Base-by-base conservation (phyloP, 306 rosid genomes). In the Oemleria cerasiformis region DNA sequence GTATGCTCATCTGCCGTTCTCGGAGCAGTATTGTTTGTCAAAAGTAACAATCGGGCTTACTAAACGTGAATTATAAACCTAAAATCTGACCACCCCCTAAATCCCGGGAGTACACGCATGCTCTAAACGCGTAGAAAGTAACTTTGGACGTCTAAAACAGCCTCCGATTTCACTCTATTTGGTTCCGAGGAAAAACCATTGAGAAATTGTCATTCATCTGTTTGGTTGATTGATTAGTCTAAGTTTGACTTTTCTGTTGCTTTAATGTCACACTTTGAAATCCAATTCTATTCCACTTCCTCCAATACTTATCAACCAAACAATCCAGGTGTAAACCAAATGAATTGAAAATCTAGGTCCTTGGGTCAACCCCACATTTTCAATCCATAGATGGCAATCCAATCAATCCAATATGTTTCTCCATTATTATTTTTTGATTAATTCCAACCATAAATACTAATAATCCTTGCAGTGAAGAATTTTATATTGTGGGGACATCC, bases 401-500 rank as follows among this genome's bases (percentile, higher is more conserved):
- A n/a, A 51, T n/a, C 7, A 51, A 6, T 56, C 62, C 7, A n/a
- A 23, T 59, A 7, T 15, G 38, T 10, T 45, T n/a, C 23, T 45
- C 3, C 2, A 25, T 10, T n/a, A 9, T 0, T 44, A 25, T 25
- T 25, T 25, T 25, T 1, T 25, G 30, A 1, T 25, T 25, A 25
- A 25, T 25, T 25, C 2, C 30, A 25, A 25, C 30, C 30, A 25
- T 25, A 1, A 25, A 13, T 17, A 15, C 41, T 65, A 23, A 25
- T 41, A 50, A n/a, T 73, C 50, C 50, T 20, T 43, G 61, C 69
- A 67, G 56, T 41, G 54, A 17, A 64, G 8, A 67, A 77, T 73
- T 75, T 23, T 83, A 95, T 96, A 92, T 90, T 75, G 92, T 78
- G 17, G 97, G 99, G 40, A 90, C 87, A 6, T 85, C 99, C 0